Evolutionary conservation across 208 protist species (phyloP), one percentile per base, ranked within the genome.

Genomic region (Acanthamoeba royreba): DNA sequence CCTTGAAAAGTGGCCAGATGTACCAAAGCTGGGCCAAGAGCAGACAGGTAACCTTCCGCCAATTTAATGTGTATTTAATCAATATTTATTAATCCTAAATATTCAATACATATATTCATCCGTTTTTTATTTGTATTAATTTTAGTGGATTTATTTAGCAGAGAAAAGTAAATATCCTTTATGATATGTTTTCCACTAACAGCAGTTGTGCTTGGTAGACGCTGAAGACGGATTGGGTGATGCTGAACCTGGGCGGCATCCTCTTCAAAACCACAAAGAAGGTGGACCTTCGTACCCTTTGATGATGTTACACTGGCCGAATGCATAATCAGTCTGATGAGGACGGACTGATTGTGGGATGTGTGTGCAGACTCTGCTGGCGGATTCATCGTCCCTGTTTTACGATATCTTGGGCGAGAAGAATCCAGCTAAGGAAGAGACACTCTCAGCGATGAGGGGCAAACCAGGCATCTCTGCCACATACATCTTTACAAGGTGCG

Each of bases 391-490:
- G 19, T 81, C 69, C 19, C 69, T 81, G 11, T 81, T 81, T 22
- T 81, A 81, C 40, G 69, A 81, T 42, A 81, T 81, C 69, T 42
- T 81, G 33, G 69, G 69, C 69, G 69, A 81, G 69, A 81, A 81
- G 69, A 81, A 81, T 28, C 69, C 69, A 25, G 33, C 69, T 42
- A 81, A 47, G 69, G 69, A 81, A 19, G 38, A 81, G 40, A 28
- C 47, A 28, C 69, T 81, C 8, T n/a, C 8, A 42, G 69, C 69
- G 40, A 81, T 81, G 69, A 81, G 47, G 69, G 69, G 69, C 38
- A 81, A 81, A 42, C 69, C 69, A 31, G 66, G 66, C 66, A 77
- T 77, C 66, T 46, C 33, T 38, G 11, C 66, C 66, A 77, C 66
- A 15, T 77, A 31, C 66, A 77, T 77, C 66, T 77, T 77, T 22